Evolutionary conservation across 208 protist species (phyloP), one percentile per base, ranked within the genome.

Genomic region (Histomonas meleagridis): DNA sequence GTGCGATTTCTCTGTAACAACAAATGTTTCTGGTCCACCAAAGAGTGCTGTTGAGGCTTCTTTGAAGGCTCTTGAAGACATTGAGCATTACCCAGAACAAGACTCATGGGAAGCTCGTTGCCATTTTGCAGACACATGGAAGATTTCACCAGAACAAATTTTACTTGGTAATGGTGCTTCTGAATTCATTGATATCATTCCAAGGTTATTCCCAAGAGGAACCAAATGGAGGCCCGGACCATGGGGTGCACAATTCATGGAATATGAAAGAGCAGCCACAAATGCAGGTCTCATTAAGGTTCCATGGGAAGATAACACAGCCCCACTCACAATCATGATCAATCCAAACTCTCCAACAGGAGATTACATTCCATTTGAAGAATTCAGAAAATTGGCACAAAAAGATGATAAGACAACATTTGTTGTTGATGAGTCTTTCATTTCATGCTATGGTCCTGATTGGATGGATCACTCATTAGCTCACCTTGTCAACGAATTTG

Each of bases 261-360:
- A 86, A 86, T 86, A 86, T 28, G 76, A 86, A 35, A 12, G 76
- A 51, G 76, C 76, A 38, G 76, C 76, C 21, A 10, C 18, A 14
- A 86, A 86, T 38, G 76, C 76, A 57, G 46, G 46, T 38, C 46
- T 86, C 32, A 40, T 79, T n/a, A 79, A 79, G 40, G 70, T 79
- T 79, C 70, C 70, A 79, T 35, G 40, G 10, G 16, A 2, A 23
- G 18, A 79, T 14, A 49, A 79, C n/a, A 40, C 46, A 46, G 70
- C 70, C 49, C 46, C 51, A 55, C 18, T 86, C 0, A 55, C 32
- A 55, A 86, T 86, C 38, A 86, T 86, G 76, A 86, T 86, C 46
- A 86, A 86, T 86, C 76, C 76, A 86, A 86, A 86, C 46, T 51
- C 40, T 18, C 76, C 76, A 86, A 86, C 76, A 86, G 76, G 76